These are phyloP conservation scores for Turnera subulata DNA, from an alignment of 345 rosid species.

Conservation along the genomic window DNA sequence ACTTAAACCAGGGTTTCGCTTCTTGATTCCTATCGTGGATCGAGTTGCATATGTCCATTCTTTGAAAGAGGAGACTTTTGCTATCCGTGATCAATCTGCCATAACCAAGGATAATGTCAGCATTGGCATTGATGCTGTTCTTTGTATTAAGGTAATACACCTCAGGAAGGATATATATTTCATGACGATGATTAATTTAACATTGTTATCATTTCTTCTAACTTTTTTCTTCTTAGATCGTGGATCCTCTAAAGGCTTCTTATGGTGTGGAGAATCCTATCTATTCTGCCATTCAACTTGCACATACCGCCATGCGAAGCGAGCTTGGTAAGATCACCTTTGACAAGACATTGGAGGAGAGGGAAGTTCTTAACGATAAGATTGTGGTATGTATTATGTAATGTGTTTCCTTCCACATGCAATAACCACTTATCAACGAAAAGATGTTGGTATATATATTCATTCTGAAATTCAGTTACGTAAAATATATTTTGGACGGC, in stretches of 20 bases:
- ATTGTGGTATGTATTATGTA: conserved; percentile 68
- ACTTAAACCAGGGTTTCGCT: conserved; percentile 74
- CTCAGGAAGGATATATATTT: too few species aligned
- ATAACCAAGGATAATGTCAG: conserved; percentile 95
- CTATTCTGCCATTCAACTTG: conserved; percentile 84
- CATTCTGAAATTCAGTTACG: too few species aligned
- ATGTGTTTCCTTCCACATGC: too few species aligned
- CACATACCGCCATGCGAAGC: conserved; percentile 97
- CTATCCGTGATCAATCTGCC: conserved; percentile 84
- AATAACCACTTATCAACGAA: too few species aligned
- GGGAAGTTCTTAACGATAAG: conserved; percentile 85
- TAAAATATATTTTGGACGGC: too few species aligned
- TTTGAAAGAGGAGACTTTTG: conserved; percentile 92
- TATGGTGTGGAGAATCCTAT: conserved; percentile 95
- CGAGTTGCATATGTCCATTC: conserved; percentile 93
- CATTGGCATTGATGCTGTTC: conserved; percentile 86
- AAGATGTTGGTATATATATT: too few species aligned
- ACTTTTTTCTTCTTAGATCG: conserved; percentile 45
- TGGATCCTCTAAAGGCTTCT: conserved; percentile 78
- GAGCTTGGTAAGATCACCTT: conserved; percentile 95
- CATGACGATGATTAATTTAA: too few species aligned
- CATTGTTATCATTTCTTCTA: too few species aligned
- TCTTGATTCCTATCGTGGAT: conserved; percentile 81
- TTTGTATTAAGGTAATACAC: conserved; percentile 93
- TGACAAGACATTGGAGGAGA: conserved; percentile 94